phyloP scores from a whole-genome alignment of 441 rosid genomes.

The Eutrema salsugineum region DNA sequence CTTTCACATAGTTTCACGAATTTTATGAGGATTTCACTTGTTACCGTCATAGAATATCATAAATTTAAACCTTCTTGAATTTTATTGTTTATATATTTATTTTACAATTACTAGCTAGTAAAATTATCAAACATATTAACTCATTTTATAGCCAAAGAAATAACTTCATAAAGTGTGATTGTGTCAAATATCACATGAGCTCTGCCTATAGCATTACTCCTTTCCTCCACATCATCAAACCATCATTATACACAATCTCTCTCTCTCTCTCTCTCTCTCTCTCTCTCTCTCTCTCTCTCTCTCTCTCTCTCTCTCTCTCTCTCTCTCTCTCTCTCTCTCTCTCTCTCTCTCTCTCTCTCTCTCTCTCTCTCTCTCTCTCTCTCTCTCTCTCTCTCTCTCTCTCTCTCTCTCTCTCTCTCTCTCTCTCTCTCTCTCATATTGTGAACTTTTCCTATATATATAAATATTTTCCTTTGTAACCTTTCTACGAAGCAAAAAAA shows the following conservation, averaged over 20 bases:
- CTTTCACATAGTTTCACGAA: not conserved
- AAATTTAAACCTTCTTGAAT: not conserved
- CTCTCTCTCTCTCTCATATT: not conserved
- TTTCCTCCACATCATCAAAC: not conserved
- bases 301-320: too few species aligned
- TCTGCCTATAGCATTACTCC: conserved; percentile 5
- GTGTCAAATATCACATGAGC: conserved; percentile 8
- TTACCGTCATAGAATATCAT: not conserved
- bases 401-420: not conserved
- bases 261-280: conserved; percentile 1
- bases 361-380: not conserved
- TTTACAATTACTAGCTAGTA: not conserved
- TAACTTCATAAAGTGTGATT: not conserved
- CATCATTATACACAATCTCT: not conserved
- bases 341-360: not conserved
- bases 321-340: not conserved
- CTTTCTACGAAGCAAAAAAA: not conserved
- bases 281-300: not conserved
- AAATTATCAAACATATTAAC: not conserved
- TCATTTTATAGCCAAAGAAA: conserved; percentile 1
- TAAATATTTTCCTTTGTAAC: not conserved
- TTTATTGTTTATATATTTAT: not conserved
- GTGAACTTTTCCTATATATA: not conserved
- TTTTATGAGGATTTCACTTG: not conserved
- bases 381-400: conserved; percentile 1